Conservation (phyloP, 108 stramenopile species). For the Skeletonema potamos region DNA sequence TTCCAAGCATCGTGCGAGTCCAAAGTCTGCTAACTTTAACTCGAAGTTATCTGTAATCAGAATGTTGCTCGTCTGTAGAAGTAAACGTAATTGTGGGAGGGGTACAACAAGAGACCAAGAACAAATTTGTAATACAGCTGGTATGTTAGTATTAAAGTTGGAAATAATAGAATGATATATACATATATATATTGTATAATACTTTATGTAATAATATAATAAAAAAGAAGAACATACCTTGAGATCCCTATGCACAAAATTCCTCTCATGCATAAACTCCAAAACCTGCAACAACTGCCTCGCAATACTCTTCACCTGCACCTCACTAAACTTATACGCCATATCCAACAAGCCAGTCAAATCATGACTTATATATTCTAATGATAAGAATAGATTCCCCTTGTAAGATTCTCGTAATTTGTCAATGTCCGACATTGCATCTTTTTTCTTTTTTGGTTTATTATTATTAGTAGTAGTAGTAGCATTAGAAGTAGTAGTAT, state of each 20-base stretch:
- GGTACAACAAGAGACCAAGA: no score
- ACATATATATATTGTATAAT: no score
- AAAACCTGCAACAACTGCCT: constrained; percentile 73
- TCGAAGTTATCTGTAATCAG: constrained; percentile 78
- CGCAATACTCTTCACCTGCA: constrained; percentile 77
- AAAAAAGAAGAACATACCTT: constrained; percentile 16
- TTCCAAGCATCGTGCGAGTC: constrained; percentile 66
- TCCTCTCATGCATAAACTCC: constrained; percentile 75
- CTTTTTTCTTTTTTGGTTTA: constrained; percentile 12
- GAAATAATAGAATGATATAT: neutral
- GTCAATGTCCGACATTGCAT: constrained; percentile 7
- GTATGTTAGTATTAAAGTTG: neutral
- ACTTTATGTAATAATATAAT: no score
- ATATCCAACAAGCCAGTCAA: constrained; percentile 84
- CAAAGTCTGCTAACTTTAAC: constrained; percentile 92
- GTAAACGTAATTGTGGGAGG: no score
- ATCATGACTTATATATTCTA: constrained; percentile 86
- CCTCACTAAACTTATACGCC: constrained; percentile 64
- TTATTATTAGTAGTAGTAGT: constrained; percentile 8
- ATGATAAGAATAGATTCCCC: constrained; percentile 79
- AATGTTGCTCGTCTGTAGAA: constrained; percentile 86
- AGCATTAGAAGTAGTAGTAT: constrained; percentile 1
- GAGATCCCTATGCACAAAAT: constrained; percentile 62
- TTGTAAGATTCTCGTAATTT: constrained; percentile 71
- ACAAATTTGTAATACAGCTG: neutral